Percentiles rank a stretch among this genome's conserved stretches.
Evolutionary conservation across 176 grass and related monocot genomes (phyloP).

Genomic region (Carex littledalei): DNA sequence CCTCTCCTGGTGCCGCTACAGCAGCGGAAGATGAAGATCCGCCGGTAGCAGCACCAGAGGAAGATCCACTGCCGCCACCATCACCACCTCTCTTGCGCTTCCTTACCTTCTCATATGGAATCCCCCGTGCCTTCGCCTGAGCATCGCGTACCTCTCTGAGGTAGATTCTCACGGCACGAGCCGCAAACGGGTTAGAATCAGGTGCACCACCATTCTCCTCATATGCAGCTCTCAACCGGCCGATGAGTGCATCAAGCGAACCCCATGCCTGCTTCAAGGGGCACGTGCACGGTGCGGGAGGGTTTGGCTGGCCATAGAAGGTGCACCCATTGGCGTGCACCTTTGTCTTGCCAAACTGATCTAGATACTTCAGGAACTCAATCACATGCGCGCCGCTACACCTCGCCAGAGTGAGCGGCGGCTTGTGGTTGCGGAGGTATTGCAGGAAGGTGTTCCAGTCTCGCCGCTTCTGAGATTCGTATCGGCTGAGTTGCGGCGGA

Average conservation of each 20-base stretch:
- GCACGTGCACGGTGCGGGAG: slow-evolving; percentile 74
- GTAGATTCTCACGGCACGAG: slow-evolving; percentile 91
- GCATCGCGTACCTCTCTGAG: slow-evolving; percentile 91
- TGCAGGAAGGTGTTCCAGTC: slow-evolving; percentile 99
- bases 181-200: slow-evolving; percentile 89
- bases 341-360: slow-evolving; percentile 99
- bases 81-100: slow-evolving; percentile 65
- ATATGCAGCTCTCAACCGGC: slow-evolving; percentile 81
- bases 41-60: not conserved
- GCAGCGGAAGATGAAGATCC: slow-evolving; percentile 4
- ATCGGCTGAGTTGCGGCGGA: slow-evolving; percentile 58
- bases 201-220: slow-evolving; percentile 90
- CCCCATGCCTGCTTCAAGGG: slow-evolving; percentile 92
- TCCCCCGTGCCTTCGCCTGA: slow-evolving; percentile 90
- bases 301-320: slow-evolving; percentile 77
- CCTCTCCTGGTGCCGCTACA: slow-evolving; percentile 16
- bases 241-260: slow-evolving; percentile 95
- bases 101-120: slow-evolving; percentile 90
- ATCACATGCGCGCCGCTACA: slow-evolving; percentile 98
- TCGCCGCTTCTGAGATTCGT: slow-evolving; percentile 93
- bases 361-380: slow-evolving; percentile 87
- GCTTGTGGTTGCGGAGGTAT: slow-evolving; percentile 95
- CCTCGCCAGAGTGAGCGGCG: slow-evolving; percentile 82
- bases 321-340: slow-evolving; percentile 59
- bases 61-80: slow-evolving; percentile 23